Base-by-base conservation (phyloP, 768 basidiomycete species). In the Cystofilobasidium ferigula region DNA sequence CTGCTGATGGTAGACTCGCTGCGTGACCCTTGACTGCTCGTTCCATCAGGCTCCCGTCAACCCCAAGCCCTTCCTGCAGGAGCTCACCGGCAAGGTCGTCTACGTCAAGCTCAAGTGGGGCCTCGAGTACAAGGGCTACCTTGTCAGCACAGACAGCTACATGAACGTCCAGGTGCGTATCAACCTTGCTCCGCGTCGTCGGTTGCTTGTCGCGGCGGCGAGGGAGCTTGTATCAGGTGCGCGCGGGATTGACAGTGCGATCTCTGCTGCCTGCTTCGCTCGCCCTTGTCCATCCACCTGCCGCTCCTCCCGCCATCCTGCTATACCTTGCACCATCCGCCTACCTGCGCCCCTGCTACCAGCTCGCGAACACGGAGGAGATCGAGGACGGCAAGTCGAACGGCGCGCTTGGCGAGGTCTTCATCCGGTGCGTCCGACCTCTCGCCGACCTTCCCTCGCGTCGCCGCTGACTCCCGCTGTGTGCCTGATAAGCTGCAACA, bases 341-440 rank as follows among this genome's bases (percentile, higher is more conserved):
- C 30, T 3, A 26, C 22, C 10, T 10, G 42, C 3, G 3, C 9
- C 47, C 47, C 14, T 28, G 3, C 6, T 24, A 4, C 12, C 70
- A 99, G 94, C 81, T 99, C 61, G 94, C 93, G n/a, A 98, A 98
- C 76, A 93, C 95, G 3, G 95, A 98, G 76, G 95, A 99, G 76
- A 94, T 87, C 72, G 92, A 97, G 76, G 89, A 95, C 71, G 94
- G 92, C 28, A 83, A 89, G 76, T 93, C 90, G 10, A 95, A 89
- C 69, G 95, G 95, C 38, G 86, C 92, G 1, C 80, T 99, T n/a
- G 95, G 95, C 70, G 95, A 99, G 78, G 92, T 99, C 51, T 97
- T 98, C 78, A 95, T 99, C 75, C 84, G 95, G 91, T 90, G 73
- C 68, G 86, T 70, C 22, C 7, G 7, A 24, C 7, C 3, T 38